phyloP scores from a whole-genome alignment of 805 yeast genomes.

The Naumovozyma baii region DNA sequence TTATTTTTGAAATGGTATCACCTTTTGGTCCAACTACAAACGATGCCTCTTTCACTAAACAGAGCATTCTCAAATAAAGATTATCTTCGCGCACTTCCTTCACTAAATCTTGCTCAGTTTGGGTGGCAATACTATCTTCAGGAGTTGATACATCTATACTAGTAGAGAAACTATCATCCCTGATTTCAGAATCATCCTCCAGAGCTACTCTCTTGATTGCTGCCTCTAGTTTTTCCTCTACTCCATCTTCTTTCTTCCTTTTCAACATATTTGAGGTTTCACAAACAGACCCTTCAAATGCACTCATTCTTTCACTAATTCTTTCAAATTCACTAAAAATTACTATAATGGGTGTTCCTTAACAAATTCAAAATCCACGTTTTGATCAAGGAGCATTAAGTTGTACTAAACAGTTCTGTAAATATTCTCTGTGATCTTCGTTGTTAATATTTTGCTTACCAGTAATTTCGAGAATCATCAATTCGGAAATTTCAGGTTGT shows the following conservation, averaged over 20 bases:
- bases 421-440: too few species aligned
- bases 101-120: not conserved
- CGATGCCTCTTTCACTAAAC: slow-evolving; percentile 68
- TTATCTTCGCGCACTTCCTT: slow-evolving; percentile 45
- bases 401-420: too few species aligned
- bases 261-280: slow-evolving; percentile 36
- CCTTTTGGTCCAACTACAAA: slow-evolving; percentile 73
- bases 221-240: slow-evolving; percentile 35
- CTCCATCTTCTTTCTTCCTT: slow-evolving; percentile 57
- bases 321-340: too few species aligned
- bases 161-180: slow-evolving; percentile 2
- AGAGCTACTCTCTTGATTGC: slow-evolving; percentile 60
- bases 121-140: not conserved
- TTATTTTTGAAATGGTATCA: slow-evolving; percentile 55
- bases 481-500: too few species aligned
- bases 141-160: slow-evolving; percentile 23
- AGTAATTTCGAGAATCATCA: too few species aligned
- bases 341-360: too few species aligned
- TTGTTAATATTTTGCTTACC: too few species aligned
- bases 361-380: too few species aligned
- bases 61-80: slow-evolving; percentile 63
- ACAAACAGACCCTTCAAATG: slow-evolving; percentile 2
- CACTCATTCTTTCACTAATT: not conserved
- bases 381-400: too few species aligned
- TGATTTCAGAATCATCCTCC: slow-evolving; percentile 36